These are phyloP conservation scores for Thecaphora frezii DNA, from an alignment of 1,284 basidiomycete genomes.

Conservation along the genomic window DNA sequence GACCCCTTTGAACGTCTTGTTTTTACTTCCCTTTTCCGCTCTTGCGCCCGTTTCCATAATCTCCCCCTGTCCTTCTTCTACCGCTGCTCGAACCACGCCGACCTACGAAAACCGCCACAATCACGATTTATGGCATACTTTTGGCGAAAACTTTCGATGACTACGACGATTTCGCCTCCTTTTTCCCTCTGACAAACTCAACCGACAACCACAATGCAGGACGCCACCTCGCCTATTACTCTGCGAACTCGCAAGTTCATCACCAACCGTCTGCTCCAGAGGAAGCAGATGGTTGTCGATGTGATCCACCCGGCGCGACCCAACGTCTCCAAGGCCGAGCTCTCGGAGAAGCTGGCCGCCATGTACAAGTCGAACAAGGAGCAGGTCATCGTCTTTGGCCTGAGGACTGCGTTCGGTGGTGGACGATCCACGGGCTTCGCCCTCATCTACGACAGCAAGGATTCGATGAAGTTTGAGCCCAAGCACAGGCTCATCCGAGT, in stretches of 20 bases:
- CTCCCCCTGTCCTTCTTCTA: too few relatives aligned
- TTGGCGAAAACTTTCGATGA: too few relatives aligned
- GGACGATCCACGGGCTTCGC: conserved; percentile 94
- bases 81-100: too few relatives aligned
- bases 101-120: too few relatives aligned
- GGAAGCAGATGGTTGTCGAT: conserved; percentile 77
- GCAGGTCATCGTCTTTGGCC: conserved; percentile 66
- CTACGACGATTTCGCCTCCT: too few relatives aligned
- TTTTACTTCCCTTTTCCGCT: too few relatives aligned
- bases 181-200: too few relatives aligned
- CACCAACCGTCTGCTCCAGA: conserved; percentile 94
- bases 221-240: conserved; percentile 86
- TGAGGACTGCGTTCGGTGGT: conserved; percentile 93
- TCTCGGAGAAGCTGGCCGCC: conserved; percentile 85
- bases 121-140: too few relatives aligned
- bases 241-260: conserved; percentile 99
- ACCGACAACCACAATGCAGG: too few relatives aligned
- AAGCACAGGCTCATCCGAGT: conserved; percentile 93
- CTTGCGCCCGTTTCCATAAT: too few relatives aligned
- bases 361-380: conserved; percentile 70
- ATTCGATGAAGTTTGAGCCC: conserved; percentile 89
- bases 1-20: too few relatives aligned
- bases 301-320: conserved; percentile 93
- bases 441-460: conserved; percentile 95
- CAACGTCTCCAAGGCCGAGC: conserved; percentile 90